These are phyloP conservation scores for Perkinsus marinus DNA, from an alignment of 169 alveolate species.

Conservation along the genomic window DNA sequence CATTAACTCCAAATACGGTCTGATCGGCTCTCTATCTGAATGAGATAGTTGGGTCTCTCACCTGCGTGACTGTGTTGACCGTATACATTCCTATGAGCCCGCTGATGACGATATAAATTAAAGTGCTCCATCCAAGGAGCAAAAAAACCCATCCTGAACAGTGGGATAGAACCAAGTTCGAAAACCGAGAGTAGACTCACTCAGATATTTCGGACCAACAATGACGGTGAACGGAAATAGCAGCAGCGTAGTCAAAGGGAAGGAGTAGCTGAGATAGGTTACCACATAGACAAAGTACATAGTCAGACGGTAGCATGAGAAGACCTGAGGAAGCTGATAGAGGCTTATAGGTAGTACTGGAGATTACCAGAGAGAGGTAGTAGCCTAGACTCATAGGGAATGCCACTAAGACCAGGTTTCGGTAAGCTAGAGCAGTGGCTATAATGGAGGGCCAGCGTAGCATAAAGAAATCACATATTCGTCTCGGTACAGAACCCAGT, in stretches of 20 bases:
- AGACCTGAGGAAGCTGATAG: not conserved
- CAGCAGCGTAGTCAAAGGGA: not conserved
- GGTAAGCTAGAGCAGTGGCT: not conserved
- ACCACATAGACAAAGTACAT: not conserved
- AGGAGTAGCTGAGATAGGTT: not conserved
- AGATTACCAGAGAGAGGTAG: not conserved
- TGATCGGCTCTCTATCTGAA: not conserved
- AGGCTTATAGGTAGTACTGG: not conserved
- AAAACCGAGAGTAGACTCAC: not conserved
- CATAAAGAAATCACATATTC: not conserved
- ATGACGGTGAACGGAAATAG: not conserved
- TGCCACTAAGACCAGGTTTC: not conserved
- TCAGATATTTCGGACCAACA: not conserved
- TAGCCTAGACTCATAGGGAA: not conserved
- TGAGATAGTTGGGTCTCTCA: not conserved
- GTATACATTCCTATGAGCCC: not conserved
- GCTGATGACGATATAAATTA: not conserved
- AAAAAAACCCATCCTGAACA: not conserved
- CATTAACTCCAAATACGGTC: not conserved
- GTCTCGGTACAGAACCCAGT: not conserved
- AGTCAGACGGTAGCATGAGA: not conserved
- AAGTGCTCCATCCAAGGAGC: not conserved
- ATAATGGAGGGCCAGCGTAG: not conserved
- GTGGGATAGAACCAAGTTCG: not conserved
- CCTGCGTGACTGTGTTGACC: not conserved